Evolutionary conservation across 768 basidiomycete genomes (phyloP).

Genomic region (Lentinus tigrinus): DNA sequence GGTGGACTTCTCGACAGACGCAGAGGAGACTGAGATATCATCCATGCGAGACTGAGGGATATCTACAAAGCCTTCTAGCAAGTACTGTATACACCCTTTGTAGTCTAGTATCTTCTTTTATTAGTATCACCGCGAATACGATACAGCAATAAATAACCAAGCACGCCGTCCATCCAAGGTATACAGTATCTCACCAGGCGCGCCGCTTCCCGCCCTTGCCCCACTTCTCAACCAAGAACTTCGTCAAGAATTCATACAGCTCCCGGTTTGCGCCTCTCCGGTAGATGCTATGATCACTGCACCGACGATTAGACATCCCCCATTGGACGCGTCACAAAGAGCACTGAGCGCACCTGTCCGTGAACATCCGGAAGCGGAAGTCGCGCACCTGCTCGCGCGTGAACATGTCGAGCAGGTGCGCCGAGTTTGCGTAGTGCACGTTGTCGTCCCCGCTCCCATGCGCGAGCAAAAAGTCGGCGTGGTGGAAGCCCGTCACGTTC

Average conservation of each 20-base stretch:
- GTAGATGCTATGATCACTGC: slow-evolving; percentile 77
- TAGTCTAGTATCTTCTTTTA: not conserved
- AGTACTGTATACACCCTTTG: not conserved
- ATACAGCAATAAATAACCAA: not conserved
- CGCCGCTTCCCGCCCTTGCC: slow-evolving; percentile 73
- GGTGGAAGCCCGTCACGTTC: slow-evolving; percentile 82
- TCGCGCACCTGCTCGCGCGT: slow-evolving; percentile 70
- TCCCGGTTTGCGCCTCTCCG: slow-evolving; percentile 79
- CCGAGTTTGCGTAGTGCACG: slow-evolving; percentile 91
- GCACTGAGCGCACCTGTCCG: slow-evolving; percentile 91
- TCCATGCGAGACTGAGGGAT: no score
- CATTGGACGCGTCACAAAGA: no score
- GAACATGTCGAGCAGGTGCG: slow-evolving; percentile 91
- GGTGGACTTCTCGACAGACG: not conserved
- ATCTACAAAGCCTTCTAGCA: no score
- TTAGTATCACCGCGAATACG: not conserved
- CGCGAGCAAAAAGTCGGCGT: slow-evolving; percentile 78
- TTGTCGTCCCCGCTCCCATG: slow-evolving; percentile 98
- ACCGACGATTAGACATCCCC: not conserved
- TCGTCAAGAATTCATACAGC: slow-evolving; percentile 82
- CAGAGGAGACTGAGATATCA: no score
- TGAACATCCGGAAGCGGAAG: slow-evolving; percentile 93
- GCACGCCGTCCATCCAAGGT: not conserved
- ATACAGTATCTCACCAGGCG: slow-evolving; percentile 45
- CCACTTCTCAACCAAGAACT: slow-evolving; percentile 90